Conservation (phyloP, 805 yeast species). For the Saccharomycopsis capsularis region DNA sequence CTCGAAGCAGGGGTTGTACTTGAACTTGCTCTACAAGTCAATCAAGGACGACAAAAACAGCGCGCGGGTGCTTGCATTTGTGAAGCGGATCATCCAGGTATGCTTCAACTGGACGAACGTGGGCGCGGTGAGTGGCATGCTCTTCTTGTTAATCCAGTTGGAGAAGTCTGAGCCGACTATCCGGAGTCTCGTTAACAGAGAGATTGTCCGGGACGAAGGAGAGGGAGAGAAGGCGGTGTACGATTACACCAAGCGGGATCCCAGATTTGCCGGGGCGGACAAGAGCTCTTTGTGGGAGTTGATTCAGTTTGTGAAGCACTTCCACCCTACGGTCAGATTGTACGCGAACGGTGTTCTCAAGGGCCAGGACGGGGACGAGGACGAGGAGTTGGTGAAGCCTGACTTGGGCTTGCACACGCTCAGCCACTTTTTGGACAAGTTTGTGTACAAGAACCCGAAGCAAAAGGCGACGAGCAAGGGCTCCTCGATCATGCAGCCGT, state of each 20-base stretch:
- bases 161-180: conserved; percentile 58
- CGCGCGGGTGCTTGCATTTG: conserved; percentile 77
- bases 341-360: conserved; percentile 64
- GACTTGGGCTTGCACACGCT: conserved; percentile 85
- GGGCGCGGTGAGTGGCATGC: conserved; percentile 83
- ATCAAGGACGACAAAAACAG: conserved; percentile 60
- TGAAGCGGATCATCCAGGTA: conserved; percentile 80
- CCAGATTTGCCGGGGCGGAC: conserved; percentile 82
- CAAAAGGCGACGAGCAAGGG: conserved; percentile 71
- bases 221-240: conserved; percentile 33
- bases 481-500: conserved; percentile 94
- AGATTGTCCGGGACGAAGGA: conserved; percentile 35
- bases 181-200: conserved; percentile 50
- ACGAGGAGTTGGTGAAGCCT: conserved; percentile 54
- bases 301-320: conserved; percentile 64
- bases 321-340: conserved; percentile 83
- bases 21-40: conserved; percentile 79
- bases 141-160: conserved; percentile 64
- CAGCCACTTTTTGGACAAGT: conserved; percentile 87
- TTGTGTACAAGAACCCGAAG: conserved; percentile 90
- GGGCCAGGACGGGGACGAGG: conserved; percentile 22
- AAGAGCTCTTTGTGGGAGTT: conserved; percentile 84
- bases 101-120: conserved; percentile 80
- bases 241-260: conserved; percentile 88
- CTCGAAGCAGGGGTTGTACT: conserved; percentile 86